Conservation (phyloP, 192 early-diverging fungal species). For the Podila clonocystis region DNA sequence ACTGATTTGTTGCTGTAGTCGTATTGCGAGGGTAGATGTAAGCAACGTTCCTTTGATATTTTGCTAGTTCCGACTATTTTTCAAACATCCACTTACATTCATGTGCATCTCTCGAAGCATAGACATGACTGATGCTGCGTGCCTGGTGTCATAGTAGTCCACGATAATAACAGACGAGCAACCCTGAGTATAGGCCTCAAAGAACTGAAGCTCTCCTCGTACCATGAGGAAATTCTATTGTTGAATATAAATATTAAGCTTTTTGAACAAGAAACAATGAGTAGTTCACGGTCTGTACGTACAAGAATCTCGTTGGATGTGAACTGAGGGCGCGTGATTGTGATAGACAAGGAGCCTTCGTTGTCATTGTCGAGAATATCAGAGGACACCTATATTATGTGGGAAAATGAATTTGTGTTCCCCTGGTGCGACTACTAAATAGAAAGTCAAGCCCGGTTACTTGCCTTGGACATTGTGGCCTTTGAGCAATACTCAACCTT, state of each 20-base stretch:
- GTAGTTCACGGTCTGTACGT: constrained; percentile 15
- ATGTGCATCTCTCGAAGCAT: constrained; percentile 36
- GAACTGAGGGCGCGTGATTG: constrained; percentile 14
- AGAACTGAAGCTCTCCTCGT: constrained; percentile 51
- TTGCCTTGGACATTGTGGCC: constrained; percentile 11
- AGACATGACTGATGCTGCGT: constrained; percentile 41
- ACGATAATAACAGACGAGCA: constrained; percentile 33
- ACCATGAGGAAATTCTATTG: constrained; percentile 36
- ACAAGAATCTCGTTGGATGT: constrained; percentile 48
- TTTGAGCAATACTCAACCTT: constrained; percentile 43
- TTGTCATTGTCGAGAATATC: constrained; percentile 28
- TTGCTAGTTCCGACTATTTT: neutral
- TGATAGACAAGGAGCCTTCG: constrained; percentile 41
- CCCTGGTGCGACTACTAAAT: no score
- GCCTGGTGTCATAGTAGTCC: constrained; percentile 62
- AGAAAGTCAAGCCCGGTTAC: neutral
- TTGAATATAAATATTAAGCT: neutral
- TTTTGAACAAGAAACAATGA: neutral
- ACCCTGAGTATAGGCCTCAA: constrained; percentile 27
- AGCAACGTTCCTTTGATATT: no score
- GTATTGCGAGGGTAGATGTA: no score
- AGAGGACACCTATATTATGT: constrained; percentile 5
- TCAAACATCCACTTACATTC: constrained; percentile 34
- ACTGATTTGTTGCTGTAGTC: no score
- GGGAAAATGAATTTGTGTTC: neutral